These are phyloP conservation scores for Domatiomyces globalis DNA, from an alignment of 2,329 filamentous ascomycete genomes.

Conservation along the genomic window DNA sequence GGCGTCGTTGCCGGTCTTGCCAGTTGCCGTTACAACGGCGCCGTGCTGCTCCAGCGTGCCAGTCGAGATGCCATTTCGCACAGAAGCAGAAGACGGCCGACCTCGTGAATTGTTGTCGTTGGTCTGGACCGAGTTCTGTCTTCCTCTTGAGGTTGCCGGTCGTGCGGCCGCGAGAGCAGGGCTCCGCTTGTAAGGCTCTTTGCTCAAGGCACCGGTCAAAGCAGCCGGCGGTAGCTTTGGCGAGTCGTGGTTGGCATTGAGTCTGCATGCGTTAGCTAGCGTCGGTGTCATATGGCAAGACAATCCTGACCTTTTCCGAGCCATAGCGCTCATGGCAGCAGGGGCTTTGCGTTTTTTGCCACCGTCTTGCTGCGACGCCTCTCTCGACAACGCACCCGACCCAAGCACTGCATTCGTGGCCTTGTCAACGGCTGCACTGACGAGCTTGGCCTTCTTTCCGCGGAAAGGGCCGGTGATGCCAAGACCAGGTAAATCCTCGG, in stretches of 20 bases:
- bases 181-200: slow-evolving; percentile 42
- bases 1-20: slow-evolving; percentile 31
- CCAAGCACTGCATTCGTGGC: slow-evolving; percentile 39
- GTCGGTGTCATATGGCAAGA: not conserved
- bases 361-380: slow-evolving; percentile 18
- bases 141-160: slow-evolving; percentile 54
- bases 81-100: slow-evolving; percentile 41
- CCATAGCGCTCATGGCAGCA: slow-evolving; percentile 15
- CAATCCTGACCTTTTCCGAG: slow-evolving; percentile 60
- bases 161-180: slow-evolving; percentile 47
- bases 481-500: slow-evolving; percentile 38
- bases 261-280: slow-evolving; percentile 2
- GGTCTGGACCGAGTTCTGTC: slow-evolving; percentile 60
- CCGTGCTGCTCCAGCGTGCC: slow-evolving; percentile 20
- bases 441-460: slow-evolving; percentile 59
- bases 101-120: not conserved
- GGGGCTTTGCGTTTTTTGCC: slow-evolving; percentile 22
- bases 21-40: slow-evolving; percentile 15
- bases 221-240: slow-evolving; percentile 64
- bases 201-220: slow-evolving; percentile 51
- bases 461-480: slow-evolving; percentile 48
- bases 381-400: slow-evolving; percentile 17
- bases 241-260: slow-evolving; percentile 40
- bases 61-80: slow-evolving; percentile 40
- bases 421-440: slow-evolving; percentile 40